Evolutionary conservation across 2,329 filamentous ascomycete species (phyloP).

Genomic region (Onygenales sp.): DNA sequence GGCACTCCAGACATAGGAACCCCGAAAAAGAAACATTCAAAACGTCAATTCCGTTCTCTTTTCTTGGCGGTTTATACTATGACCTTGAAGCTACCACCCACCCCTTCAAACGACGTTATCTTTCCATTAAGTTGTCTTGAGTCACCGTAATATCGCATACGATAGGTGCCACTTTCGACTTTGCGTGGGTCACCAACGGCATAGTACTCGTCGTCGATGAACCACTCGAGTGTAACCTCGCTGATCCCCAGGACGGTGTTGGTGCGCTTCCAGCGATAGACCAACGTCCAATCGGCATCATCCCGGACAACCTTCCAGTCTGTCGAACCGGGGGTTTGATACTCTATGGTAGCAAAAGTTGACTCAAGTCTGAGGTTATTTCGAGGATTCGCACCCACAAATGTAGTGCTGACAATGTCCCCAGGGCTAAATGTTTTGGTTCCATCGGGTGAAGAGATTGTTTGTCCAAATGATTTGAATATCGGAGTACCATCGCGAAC

Average conservation of each 20-base stretch:
- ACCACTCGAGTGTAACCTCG: slow-evolving; percentile 72
- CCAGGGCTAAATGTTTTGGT: slow-evolving; percentile 50
- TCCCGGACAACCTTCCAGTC: slow-evolving; percentile 59
- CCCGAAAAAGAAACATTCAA: not conserved
- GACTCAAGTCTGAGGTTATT: slow-evolving; percentile 73
- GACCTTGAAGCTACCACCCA: slow-evolving; percentile 42
- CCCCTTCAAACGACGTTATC: slow-evolving; percentile 61
- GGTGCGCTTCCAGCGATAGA: slow-evolving; percentile 70
- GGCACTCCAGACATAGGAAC: not conserved
- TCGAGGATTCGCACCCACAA: slow-evolving; percentile 80
- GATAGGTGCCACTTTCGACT: slow-evolving; percentile 54
- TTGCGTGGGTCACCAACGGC: slow-evolving; percentile 23
- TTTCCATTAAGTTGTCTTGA: slow-evolving; percentile 55
- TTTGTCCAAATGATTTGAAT: slow-evolving; percentile 61
- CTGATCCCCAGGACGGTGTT: slow-evolving; percentile 63
- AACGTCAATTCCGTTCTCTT: not conserved
- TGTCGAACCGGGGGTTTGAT: slow-evolving; percentile 34
- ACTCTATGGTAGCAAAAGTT: slow-evolving; percentile 71
- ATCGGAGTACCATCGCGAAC: slow-evolving; percentile 60
- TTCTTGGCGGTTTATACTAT: not conserved
- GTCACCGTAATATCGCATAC: slow-evolving; percentile 78
- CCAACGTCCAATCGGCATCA: slow-evolving; percentile 74
- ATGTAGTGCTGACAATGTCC: slow-evolving; percentile 54
- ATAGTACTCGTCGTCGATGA: slow-evolving; percentile 53
- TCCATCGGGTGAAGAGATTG: slow-evolving; percentile 47